These are phyloP conservation scores for Suhomyces vadensis DNA, from an alignment of 805 yeast genomes.

Conservation along the genomic window DNA sequence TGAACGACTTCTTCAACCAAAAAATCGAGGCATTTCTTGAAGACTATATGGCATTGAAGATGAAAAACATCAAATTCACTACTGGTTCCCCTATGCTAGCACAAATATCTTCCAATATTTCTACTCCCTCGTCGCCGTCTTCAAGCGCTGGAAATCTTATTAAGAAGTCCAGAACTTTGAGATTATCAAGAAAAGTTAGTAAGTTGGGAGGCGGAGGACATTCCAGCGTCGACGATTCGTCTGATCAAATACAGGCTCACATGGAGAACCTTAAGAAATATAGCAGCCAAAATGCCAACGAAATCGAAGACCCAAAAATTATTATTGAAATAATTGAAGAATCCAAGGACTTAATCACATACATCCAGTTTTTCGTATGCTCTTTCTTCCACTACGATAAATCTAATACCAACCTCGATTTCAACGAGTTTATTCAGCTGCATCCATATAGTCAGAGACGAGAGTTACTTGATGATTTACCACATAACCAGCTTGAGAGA, in stretches of 20 bases:
- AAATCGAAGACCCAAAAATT: constrained; percentile 34
- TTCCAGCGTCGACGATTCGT: constrained; percentile 10
- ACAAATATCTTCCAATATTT: constrained; percentile 6
- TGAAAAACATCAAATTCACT: constrained; percentile 20
- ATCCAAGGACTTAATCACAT: constrained; percentile 34
- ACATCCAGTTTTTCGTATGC: constrained; percentile 42
- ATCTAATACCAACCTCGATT: constrained; percentile 25
- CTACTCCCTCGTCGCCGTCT: constrained; percentile 14
- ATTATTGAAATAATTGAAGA: constrained; percentile 39
- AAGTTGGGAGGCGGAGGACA: constrained; percentile 10
- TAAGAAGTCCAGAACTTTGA: constrained; percentile 31
- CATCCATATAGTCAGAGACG: constrained; percentile 33
- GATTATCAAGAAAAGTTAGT: constrained; percentile 33
- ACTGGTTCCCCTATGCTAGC: not conserved
- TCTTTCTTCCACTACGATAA: constrained; percentile 42
- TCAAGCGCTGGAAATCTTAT: constrained; percentile 13
- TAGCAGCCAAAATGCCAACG: constrained; percentile 12
- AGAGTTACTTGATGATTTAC: constrained; percentile 27
- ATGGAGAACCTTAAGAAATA: constrained; percentile 13
- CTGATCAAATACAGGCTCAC: constrained; percentile 12
- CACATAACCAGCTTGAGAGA: constrained; percentile 27
- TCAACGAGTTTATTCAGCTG: constrained; percentile 28
- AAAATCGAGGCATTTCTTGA: constrained; percentile 31
- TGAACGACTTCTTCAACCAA: constrained; percentile 43
- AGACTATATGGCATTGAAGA: constrained; percentile 20